Evolutionary conservation across 345 rosid species (phyloP).

Genomic region (Nephelium lappaceum): DNA sequence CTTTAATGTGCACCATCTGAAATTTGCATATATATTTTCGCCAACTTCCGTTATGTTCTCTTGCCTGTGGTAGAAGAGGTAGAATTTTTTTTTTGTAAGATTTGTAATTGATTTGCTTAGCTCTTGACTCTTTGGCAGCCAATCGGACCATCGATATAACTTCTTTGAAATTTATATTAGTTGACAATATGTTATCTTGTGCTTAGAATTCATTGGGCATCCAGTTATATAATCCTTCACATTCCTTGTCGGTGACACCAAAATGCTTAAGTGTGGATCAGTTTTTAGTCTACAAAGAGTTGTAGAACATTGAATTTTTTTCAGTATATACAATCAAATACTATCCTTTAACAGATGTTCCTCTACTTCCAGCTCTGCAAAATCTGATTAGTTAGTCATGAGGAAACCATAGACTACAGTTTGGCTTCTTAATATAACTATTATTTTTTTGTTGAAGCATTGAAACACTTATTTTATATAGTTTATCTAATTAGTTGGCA

Average conservation of each 20-base stretch:
- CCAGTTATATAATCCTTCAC: background rate
- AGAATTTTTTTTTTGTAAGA: background rate
- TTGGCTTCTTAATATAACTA: background rate
- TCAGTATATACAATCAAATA: background rate
- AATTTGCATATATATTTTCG: background rate
- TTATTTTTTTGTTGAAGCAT: slow-evolving; percentile 4
- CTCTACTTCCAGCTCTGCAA: background rate
- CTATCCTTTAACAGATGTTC: background rate
- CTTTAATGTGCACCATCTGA: background rate
- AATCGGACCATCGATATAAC: background rate
- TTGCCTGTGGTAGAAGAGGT: background rate
- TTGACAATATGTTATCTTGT: background rate
- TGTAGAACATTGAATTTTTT: background rate
- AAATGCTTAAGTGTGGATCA: background rate
- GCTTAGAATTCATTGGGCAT: background rate
- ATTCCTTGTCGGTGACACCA: background rate
- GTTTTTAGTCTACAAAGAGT: background rate
- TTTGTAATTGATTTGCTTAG: background rate
- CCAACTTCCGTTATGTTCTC: background rate
- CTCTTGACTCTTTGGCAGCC: background rate
- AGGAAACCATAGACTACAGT: background rate
- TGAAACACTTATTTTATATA: slow-evolving; percentile 1
- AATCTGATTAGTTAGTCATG: background rate
- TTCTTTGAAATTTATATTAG: background rate
- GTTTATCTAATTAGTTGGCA: slow-evolving; percentile 65